Evolutionary conservation across 495 filamentous ascomycete species (phyloP).

Genomic region (Amorphotheca resinae): DNA sequence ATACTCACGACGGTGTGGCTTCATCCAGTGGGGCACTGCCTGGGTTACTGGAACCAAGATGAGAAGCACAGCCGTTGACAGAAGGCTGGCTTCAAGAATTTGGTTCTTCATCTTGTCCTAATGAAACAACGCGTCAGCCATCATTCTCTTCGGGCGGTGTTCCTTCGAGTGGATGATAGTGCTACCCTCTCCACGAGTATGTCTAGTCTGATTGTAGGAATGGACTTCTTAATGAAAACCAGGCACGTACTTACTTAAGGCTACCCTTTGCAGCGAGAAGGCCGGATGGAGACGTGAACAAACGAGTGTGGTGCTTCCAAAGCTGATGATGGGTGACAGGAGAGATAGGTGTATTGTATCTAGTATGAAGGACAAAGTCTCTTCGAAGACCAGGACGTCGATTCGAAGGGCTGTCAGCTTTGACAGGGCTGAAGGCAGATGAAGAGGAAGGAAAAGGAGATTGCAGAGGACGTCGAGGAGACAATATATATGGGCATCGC

Average conservation of each 20-base stretch:
- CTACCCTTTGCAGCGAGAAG: too few relatives aligned
- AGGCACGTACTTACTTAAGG: too few relatives aligned
- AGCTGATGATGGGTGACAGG: slow-evolving; percentile 2
- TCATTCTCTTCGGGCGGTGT: neutral
- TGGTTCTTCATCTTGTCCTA: slow-evolving; percentile 27
- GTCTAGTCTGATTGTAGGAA: too few relatives aligned
- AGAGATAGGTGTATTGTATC: neutral
- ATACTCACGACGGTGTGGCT: slow-evolving; percentile 19
- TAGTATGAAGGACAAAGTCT: neutral
- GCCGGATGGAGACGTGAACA: neutral
- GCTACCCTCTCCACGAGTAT: too few relatives aligned
- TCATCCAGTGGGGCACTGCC: slow-evolving; percentile 21
- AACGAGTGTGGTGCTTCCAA: neutral
- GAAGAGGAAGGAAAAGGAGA: slow-evolving; percentile 1
- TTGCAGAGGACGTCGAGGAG: neutral
- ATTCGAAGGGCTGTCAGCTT: slow-evolving; percentile 3
- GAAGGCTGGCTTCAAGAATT: slow-evolving; percentile 23
- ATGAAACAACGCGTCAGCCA: slow-evolving; percentile 3
- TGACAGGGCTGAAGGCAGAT: neutral
- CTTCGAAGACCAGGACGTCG: slow-evolving; percentile 3
- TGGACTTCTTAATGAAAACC: too few relatives aligned
- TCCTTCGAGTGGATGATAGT: too few relatives aligned
- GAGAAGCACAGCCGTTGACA: slow-evolving; percentile 25
- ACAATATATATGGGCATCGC: slow-evolving; percentile 1
- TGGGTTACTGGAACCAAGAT: slow-evolving; percentile 17